Evolutionary conservation across 768 basidiomycete genomes (phyloP).

Genomic region (Phaeotremella fagi): DNA sequence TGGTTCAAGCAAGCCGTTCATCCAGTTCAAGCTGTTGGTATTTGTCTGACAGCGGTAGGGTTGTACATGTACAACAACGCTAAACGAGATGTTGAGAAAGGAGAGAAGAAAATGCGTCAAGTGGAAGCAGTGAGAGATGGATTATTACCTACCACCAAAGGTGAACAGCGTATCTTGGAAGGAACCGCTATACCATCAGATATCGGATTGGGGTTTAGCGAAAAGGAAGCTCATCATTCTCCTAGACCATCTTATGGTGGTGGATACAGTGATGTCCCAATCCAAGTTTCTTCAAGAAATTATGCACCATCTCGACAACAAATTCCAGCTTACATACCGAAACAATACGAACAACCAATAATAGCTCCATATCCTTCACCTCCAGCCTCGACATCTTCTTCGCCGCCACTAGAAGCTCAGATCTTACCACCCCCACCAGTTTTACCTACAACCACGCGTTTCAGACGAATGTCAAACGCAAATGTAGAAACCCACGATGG

Average conservation of each 20-base stretch:
- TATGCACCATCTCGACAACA: background rate
- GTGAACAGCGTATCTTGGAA: slow-evolving; percentile 36
- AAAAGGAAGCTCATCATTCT: slow-evolving; percentile 24
- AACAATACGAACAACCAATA: background rate
- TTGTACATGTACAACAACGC: slow-evolving; percentile 95
- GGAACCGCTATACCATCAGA: background rate
- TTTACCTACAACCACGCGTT: background rate
- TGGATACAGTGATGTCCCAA: slow-evolving; percentile 3
- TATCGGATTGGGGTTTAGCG: background rate
- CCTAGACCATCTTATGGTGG: slow-evolving; percentile 29
- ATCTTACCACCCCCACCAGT: background rate
- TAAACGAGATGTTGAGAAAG: slow-evolving; percentile 84
- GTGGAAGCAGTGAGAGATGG: slow-evolving; percentile 48
- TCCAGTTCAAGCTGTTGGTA: slow-evolving; percentile 80
- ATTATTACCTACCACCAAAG: slow-evolving; percentile 36
- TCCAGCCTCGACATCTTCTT: slow-evolving; percentile 19
- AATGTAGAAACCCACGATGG: too few species aligned
- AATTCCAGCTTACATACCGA: background rate
- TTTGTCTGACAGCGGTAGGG: slow-evolving; percentile 79
- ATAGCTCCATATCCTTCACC: slow-evolving; percentile 28
- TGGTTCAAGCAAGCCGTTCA: slow-evolving; percentile 92
- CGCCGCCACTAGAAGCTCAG: slow-evolving; percentile 25
- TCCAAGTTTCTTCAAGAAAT: slow-evolving; percentile 18
- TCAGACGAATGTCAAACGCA: slow-evolving; percentile 9
- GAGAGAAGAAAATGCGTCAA: slow-evolving; percentile 75